Base-by-base conservation (phyloP, 768 basidiomycete genomes). In the Hygrophorus pudorinus region DNA sequence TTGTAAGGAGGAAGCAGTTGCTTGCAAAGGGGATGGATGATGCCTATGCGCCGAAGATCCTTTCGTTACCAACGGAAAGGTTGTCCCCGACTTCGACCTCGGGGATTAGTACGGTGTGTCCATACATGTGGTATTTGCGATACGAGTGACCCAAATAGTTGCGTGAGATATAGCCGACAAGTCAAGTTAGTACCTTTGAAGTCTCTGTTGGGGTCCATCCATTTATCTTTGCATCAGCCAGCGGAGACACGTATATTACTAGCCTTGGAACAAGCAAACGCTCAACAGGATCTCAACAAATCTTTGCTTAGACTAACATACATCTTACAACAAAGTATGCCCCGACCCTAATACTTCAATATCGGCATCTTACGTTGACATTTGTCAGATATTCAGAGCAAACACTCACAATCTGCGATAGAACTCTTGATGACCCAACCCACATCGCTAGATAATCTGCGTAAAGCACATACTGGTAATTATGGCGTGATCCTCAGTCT, bases 401-500 rank as follows among this genome's bases (percentile, higher is more conserved):
- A 70, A 51, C 76, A 76, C 42, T 79, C 85, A 0, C 78, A 86
- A 50, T 83, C 83, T 6, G 90, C 88, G 0, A 85, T 97, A 24
- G 79, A 85, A 48, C 71, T 96, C 13, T 73, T 99, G 2, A 79
- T 93, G 61, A 69, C 76, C 0, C 81, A 90, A 31, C 84, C 92
- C 0, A 61, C 76, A 0, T 65, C 98, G 1, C 66, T 97, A 29
- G 91, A 97, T 44, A 86, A 81, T 54, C 68, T 96, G 11, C 80
- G 90, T 37, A 93, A 85, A 55, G 93, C 93, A 1, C 78, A 94
- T 51, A 77, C 83, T 70, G 96, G 96, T 35, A 91, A 85, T 52
- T 99, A 96, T 57, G 80, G 90, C 40, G 68, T 93, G 33, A 82
- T 99, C 32, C 75, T 98, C 24, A 90, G 89, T 56, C 71, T 99